Evolutionary conservation across 805 yeast genomes (phyloP), one percentile per base, ranked within the genome.

Genomic region (Trichomonascus vanleenenianus): DNA sequence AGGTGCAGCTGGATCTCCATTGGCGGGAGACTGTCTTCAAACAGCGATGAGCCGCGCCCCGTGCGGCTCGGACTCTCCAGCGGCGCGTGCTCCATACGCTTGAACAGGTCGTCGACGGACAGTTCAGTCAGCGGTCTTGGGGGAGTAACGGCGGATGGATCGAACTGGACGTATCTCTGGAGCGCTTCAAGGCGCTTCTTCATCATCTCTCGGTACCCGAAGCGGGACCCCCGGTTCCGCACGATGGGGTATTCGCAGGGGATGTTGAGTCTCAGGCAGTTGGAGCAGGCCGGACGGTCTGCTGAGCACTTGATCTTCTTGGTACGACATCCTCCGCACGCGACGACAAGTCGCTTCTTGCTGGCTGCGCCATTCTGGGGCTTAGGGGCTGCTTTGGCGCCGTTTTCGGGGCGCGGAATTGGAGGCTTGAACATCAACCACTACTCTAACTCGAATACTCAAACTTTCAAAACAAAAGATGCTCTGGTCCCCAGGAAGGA

Each of bases 301-400:
- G 63, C 64, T 1, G 67, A 58, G 50, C 67, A 63, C 47, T 61
- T 61, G 45, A 62, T 63, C 54, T 63, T 63, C 50, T 64, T 64
- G 42, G 58, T 59, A n/a, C 67, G 49, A 43, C 67, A 63, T 15
- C 60, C 61, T 32, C 51, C 50, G 45, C 67, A 63, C 6, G 67
- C 67, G 15, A 58, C 65, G 22, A 60, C 65, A 20, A 59, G 54
- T 41, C 60, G 58, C 37, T 57, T 62, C 15, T 43, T 46, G 22
- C 22, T 33, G 36, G 36, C 22, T 18, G 38, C 38, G 14, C 16
- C 16, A 6, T 6, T n/a, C 27, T 22, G 27, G 32, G 44, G 48
- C 42, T 47, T 32, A 10, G 35, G 16, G 6, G 35, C 35, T 6
- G 14, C 35, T 9, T 12, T 15, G 16, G 35, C 16, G 14, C 16